A percentile compares a stretch with the other conserved stretches of the same genome.
These are phyloP conservation scores for Botrytis deweyae DNA, from an alignment of 2,329 filamentous ascomycete genomes.

Conservation along the genomic window DNA sequence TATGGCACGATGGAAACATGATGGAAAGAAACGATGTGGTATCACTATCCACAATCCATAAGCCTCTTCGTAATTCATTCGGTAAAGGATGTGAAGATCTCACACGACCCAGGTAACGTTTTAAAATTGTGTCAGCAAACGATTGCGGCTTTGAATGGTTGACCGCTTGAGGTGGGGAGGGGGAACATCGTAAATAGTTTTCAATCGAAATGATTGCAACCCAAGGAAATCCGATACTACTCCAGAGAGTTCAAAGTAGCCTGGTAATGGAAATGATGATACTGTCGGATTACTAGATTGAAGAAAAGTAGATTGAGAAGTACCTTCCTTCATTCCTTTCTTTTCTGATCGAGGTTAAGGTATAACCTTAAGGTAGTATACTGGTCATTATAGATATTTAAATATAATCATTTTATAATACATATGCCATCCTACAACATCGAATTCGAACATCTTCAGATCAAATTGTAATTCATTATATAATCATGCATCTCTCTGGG, in stretches of 20 bases:
- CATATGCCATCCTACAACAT: no score
- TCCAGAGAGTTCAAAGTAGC: not conserved
- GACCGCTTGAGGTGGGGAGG: not conserved
- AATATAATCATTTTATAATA: no score
- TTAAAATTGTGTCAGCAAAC: conserved; percentile 4
- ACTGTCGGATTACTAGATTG: not conserved
- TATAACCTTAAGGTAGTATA: not conserved
- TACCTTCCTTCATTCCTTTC: not conserved
- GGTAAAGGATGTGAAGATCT: not conserved
- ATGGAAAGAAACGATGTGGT: not conserved
- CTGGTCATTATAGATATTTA: no score
- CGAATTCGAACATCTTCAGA: no score
- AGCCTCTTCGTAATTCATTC: not conserved
- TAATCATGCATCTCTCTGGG: no score
- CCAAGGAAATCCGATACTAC: not conserved
- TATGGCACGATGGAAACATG: not conserved
- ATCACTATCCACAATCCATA: not conserved
- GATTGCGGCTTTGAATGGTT: not conserved
- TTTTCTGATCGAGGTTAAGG: not conserved
- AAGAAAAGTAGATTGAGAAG: not conserved
- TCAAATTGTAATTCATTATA: no score
- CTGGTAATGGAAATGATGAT: not conserved
- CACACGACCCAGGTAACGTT: not conserved
- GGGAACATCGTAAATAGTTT: not conserved
- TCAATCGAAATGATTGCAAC: not conserved